Base-by-base conservation (phyloP, 805 yeast species). In the Schwanniomyces occidentalis region DNA sequence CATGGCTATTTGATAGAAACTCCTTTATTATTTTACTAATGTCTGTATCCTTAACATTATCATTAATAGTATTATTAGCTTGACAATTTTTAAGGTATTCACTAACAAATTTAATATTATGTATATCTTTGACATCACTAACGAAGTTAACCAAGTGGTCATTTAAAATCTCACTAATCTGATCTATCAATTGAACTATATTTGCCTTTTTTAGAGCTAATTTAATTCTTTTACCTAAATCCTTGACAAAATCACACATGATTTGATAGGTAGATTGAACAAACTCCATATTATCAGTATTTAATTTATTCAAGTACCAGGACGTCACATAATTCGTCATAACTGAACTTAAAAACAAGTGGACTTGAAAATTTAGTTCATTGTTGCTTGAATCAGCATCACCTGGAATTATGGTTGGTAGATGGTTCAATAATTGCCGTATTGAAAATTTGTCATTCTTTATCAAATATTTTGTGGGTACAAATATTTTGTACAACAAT, bases 321-420 rank as follows among this genome's bases (percentile, higher is more conserved):
- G 56, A 41, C 6, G 46, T 32, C 5, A 58, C 45, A 26, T 41
- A 58, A 14, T 46, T 49, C 7, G 44, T 35, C 34, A 55, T 34
- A 8, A 66, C 56, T 3, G 57, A 45, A 22, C 63, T 54, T n/a
- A 66, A 40, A 35, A 68, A 61, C 36, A 66, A 43, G 41, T 68
- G 72, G 10, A 67, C 37, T 34, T 63, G 60, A 31, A 65, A 52
- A 32, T 65, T 65, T 26, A 65, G 44, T 12, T 35, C 30, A 10
- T 38, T 24, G 14, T 30, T 27, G 17, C 45, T 45, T 10, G 41
- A 32, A 14, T 34, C 40, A 8, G 45, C 34, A 4, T 45, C 32
- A 28, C 38, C 44, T 4, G 54, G 50, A 6, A 62, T 50, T 5
- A 65, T 35, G 5, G 29, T 32, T 4, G 71, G 71, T 8, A 66